phyloP scores from a whole-genome alignment of 2,329 filamentous ascomycete genomes.

The Chaetomiaceae sp. region DNA sequence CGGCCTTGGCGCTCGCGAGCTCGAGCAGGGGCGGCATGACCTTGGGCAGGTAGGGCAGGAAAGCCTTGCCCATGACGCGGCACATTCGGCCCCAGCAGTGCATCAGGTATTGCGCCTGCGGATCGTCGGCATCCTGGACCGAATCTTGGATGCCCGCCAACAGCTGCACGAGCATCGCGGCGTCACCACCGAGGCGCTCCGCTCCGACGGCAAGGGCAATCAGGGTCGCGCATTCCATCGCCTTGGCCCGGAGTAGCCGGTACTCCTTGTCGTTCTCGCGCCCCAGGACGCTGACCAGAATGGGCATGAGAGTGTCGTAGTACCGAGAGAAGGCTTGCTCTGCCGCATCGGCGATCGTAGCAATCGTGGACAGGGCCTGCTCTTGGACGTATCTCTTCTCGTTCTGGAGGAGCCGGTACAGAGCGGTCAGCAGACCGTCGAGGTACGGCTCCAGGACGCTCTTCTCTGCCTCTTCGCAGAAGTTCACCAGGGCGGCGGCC shows the following conservation, averaged over 20 bases:
- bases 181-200: conserved; percentile 83
- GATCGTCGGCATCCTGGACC: conserved; percentile 88
- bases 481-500: conserved; percentile 96
- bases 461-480: conserved; percentile 97
- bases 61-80: conserved; percentile 83
- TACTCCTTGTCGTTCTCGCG: conserved; percentile 93
- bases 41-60: conserved; percentile 83
- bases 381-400: conserved; percentile 96
- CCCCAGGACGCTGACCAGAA: conserved; percentile 83
- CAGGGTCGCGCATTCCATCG: conserved; percentile 97
- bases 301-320: conserved; percentile 92
- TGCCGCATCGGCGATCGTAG: conserved; percentile 96
- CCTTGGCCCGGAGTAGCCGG: conserved; percentile 85
- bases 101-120: conserved; percentile 92
- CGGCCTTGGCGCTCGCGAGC: conserved; percentile 89
- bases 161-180: conserved; percentile 79
- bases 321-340: conserved; percentile 93
- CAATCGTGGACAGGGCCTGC: conserved; percentile 94
- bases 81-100: conserved; percentile 99
- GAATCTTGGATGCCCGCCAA: conserved; percentile 80
- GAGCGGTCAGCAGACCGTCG: conserved; percentile 75
- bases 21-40: conserved; percentile 94
- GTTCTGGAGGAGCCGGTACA: conserved; percentile 84
- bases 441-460: conserved; percentile 87
- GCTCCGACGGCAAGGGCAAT: conserved; percentile 94